Percentiles rank a stretch among this genome's conserved stretches.
Evolutionary conservation across 805 yeast species (phyloP).

Genomic region (Metschnikowia gelsemii): DNA sequence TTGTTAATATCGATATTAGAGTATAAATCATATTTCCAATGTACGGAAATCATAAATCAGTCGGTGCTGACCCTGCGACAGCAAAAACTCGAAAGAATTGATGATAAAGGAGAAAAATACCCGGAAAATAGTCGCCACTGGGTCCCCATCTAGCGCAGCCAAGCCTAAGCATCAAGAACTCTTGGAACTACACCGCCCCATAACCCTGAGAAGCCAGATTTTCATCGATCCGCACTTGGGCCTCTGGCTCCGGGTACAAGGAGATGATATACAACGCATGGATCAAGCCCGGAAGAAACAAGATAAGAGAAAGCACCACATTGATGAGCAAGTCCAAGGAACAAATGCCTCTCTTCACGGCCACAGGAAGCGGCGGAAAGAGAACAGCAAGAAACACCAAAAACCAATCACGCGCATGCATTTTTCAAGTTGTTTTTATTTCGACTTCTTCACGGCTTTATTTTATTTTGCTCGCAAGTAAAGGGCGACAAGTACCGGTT

Average conservation of each 20-base stretch:
- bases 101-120: no score
- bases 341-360: constrained; percentile 63
- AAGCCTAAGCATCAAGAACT: no score
- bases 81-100: no score
- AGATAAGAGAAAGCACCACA: constrained; percentile 65
- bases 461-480: no score
- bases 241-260: constrained; percentile 54
- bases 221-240: constrained; percentile 20
- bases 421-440: constrained; percentile 12
- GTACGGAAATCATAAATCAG: no score
- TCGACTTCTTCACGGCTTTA: not conserved
- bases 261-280: constrained; percentile 80
- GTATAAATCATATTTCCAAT: no score
- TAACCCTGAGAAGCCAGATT: constrained; percentile 5
- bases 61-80: no score
- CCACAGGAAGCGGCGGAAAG: constrained; percentile 77
- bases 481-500: no score
- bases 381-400: constrained; percentile 67
- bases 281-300: constrained; percentile 73
- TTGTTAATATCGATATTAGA: no score
- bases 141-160: no score
- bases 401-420: constrained; percentile 56
- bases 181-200: constrained; percentile 9
- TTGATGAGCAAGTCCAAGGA: constrained; percentile 71
- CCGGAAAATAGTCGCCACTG: no score